Base-by-base conservation (phyloP, 805 yeast genomes). In the Naumovozyma castellii region DNA sequence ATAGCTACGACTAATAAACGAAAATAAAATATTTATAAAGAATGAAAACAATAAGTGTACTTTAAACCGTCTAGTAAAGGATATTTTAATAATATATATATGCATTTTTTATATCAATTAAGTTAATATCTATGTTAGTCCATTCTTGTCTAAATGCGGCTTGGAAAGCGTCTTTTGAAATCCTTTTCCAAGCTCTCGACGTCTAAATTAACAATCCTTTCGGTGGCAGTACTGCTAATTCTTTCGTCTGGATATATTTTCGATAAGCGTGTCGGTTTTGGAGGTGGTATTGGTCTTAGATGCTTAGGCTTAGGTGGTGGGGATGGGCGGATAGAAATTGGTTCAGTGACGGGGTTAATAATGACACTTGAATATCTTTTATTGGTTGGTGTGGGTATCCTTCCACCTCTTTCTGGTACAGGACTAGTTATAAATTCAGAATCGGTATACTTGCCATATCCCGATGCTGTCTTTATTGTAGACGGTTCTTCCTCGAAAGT, bases 371-470 rank as follows among this genome's bases (percentile, higher is more conserved):
- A n/a, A 20, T 39, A 34, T 34, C 42, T 33, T 17, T 22, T 37
- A 16, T 27, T 22, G 13, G 18, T 22, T 0, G 25, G 18, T 6
- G 27, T 22, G 9, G 10, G 27, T 6, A 22, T 22, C 10, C 27
- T 22, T 6, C 10, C 9, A 22, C 10, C 27, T 22, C 10, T 10
- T 10, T 22, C 10, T 10, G 9, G 27, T 22, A 10, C 10, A 22
- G 6, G 6, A 6, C 10, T 10, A 22, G 10, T 6, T 22, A 10
- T 6, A 22, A 22, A 22, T 2, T 25, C 16, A 16, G 36, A 25
- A 36, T 71, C 80, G 0, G 88, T 78, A 54, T 72, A 84, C 54
- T 76, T 75, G 5, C 95, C 95, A 58, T 87, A 86, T 0, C 95
- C 95, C 4, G 68, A 59, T 0, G 95, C 95, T 0, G 90, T 78